Base-by-base conservation (phyloP, 805 yeast species). In the Metschnikowia picachoensis region DNA sequence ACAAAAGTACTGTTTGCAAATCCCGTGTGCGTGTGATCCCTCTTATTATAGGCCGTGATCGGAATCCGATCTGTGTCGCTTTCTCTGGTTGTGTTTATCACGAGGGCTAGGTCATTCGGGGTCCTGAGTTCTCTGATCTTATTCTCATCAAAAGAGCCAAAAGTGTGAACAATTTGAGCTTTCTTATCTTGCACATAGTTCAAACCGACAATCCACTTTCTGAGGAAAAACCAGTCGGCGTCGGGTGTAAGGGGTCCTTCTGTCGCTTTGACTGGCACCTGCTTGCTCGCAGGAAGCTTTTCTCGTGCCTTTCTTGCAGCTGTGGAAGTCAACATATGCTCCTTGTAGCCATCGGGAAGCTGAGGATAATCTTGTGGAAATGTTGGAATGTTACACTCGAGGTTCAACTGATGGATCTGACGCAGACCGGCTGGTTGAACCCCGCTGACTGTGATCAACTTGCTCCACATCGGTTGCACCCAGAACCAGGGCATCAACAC, bases 401-500 rank as follows among this genome's bases (percentile, higher is more conserved):
- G 87, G n/a, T 73, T 65, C 31, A 86, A 61, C 62, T 94, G 99
- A 44, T 82, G 84, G 15, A 72, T 47, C 64, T 94, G 97, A 44
- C 79, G 75, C 28, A 81, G 59, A 0, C 98, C 98, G 7, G 89
- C 94, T 31, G 83, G 71, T 30, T 76, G 71, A 7, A 87, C 67
- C 49, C 79, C 75, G 2, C 83, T 78, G 7, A 83, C 72, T 40
- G 79, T 77, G 35, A 75, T 76, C 25, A 94, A 59, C 39, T 75
- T 71, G 48, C 77, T 74, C 96, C 96, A 94, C 11, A 87, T 66
- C 1, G 96, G 95, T 34, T 83, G 64, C 0, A 82, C 75, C 97
- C 97, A 94, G 61, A 72, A 81, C 95, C 97, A 89, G 0, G 99
- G 99, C 32, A 83, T 44, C 4, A 85, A 48, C 1, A 90, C 52